phyloP scores from a whole-genome alignment of 106 monocot genomes.

The Narthecium ossifragum region DNA sequence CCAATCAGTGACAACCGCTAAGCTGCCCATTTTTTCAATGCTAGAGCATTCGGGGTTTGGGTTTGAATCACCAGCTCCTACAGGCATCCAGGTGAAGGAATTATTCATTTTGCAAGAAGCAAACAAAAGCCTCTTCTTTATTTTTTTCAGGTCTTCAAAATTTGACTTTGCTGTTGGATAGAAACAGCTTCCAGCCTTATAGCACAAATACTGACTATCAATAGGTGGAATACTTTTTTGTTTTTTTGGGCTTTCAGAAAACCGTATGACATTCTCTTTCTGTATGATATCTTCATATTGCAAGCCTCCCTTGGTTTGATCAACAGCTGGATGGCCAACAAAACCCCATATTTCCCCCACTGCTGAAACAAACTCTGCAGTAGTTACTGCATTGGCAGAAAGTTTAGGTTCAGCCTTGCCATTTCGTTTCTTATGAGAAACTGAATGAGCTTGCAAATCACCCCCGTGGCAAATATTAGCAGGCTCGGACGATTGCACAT shows the following conservation, averaged over 20 bases:
- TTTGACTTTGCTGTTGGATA: constrained; percentile 18
- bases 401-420: constrained; percentile 12
- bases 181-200: constrained; percentile 4
- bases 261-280: constrained; percentile 15
- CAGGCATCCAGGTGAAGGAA: constrained; percentile 15
- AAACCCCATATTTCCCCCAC: constrained; percentile 56
- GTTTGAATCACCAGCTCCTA: constrained; percentile 9
- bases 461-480: constrained; percentile 1
- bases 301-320: constrained; percentile 12
- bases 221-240: neutral
- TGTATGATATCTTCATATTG: constrained; percentile 14
- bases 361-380: constrained; percentile 47
- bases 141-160: constrained; percentile 37
- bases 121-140: constrained; percentile 43
- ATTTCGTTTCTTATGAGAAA: constrained; percentile 9
- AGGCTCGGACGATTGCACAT: constrained; percentile 21
- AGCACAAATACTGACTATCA: neutral
- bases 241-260: constrained; percentile 1
- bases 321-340: constrained; percentile 40
- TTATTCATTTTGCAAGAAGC: constrained; percentile 24
- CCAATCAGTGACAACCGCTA: neutral
- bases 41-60: constrained; percentile 1
- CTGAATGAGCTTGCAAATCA: constrained; percentile 5
- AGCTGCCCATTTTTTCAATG: constrained; percentile 4
- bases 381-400: constrained; percentile 27